Conservation (phyloP, 2,329 filamentous ascomycete species). For the Hansfordia pulvinata region DNA sequence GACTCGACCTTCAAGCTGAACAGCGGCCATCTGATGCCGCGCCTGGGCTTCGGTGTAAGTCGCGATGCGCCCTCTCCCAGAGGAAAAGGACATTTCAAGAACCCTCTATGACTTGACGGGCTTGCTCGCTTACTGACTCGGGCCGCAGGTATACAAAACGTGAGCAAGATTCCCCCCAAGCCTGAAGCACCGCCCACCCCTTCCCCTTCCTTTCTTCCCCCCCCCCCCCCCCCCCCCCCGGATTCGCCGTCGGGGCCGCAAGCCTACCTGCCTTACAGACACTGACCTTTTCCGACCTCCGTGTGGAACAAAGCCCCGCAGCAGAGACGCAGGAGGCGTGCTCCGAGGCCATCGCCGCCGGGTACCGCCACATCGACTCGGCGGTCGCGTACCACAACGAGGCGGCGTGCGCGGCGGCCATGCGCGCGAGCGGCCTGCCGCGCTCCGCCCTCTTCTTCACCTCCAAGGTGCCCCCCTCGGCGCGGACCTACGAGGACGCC, state of each 20-base stretch:
- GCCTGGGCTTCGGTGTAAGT: slow-evolving; percentile 39
- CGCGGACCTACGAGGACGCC: slow-evolving; percentile 45
- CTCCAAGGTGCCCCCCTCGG: slow-evolving; percentile 34
- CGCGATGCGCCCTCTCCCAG: too few species aligned
- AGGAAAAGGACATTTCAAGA: too few species aligned
- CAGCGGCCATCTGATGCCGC: slow-evolving; percentile 38
- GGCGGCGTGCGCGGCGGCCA: slow-evolving; percentile 28
- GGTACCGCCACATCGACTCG: slow-evolving; percentile 44
- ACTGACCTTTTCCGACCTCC: slow-evolving; percentile 4
- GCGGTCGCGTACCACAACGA: slow-evolving; percentile 39
- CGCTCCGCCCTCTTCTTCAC: slow-evolving; percentile 41
- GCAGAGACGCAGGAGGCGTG: slow-evolving; percentile 22
- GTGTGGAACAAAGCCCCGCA: slow-evolving; percentile 19
- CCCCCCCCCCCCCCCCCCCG: too few species aligned
- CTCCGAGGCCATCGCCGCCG: slow-evolving; percentile 30
- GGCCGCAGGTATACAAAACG: slow-evolving; percentile 36
- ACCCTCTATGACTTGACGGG: not conserved
- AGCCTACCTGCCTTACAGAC: not conserved
- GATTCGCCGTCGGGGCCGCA: too few species aligned
- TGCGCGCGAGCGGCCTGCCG: slow-evolving; percentile 25
- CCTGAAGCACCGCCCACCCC: not conserved
- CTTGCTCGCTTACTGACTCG: slow-evolving; percentile 1
- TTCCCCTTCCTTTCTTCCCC: slow-evolving; percentile 1
- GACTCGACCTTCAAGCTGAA: slow-evolving; percentile 36
- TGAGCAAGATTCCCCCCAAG: slow-evolving; percentile 14